These are phyloP conservation scores for Pseudomassariella vexata DNA, from an alignment of 2,329 filamentous ascomycete genomes.

Conservation along the genomic window DNA sequence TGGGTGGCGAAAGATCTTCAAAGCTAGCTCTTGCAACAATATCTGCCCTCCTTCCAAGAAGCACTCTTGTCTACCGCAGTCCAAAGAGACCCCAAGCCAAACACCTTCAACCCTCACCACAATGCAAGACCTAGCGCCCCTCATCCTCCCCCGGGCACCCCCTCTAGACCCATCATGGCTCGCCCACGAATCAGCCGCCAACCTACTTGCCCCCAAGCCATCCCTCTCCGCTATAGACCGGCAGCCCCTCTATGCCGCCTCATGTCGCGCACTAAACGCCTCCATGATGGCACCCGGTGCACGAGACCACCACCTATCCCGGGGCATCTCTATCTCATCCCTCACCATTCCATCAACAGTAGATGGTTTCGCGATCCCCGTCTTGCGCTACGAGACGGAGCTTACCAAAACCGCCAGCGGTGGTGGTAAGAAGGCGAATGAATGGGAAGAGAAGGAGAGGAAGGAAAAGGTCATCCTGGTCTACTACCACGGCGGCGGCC, in stretches of 20 bases:
- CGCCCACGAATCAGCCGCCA: constrained; percentile 26
- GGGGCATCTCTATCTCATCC: constrained; percentile 22
- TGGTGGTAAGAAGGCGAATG: not conserved
- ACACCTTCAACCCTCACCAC: too few relatives aligned
- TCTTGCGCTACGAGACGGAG: constrained; percentile 26
- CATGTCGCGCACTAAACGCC: constrained; percentile 31
- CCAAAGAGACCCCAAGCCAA: too few relatives aligned
- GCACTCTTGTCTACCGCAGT: too few relatives aligned
- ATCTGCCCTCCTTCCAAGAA: too few relatives aligned
- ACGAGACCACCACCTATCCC: constrained; percentile 29
- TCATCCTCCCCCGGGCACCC: constrained; percentile 27
- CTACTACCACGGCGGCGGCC: constrained; percentile 44
- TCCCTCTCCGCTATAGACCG: constrained; percentile 21
- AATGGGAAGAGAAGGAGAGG: not conserved
- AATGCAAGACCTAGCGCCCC: constrained; percentile 5
- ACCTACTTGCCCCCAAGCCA: constrained; percentile 20
- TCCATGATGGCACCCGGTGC: constrained; percentile 28
- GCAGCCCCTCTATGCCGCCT: constrained; percentile 33
- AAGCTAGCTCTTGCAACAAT: too few relatives aligned
- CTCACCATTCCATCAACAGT: constrained; percentile 25
- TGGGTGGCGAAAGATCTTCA: too few relatives aligned
- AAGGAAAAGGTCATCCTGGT: constrained; percentile 23
- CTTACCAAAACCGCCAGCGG: constrained; percentile 4
- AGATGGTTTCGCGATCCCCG: constrained; percentile 28
- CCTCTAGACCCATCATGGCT: constrained; percentile 35